phyloP scores from a whole-genome alignment of 179 eudicot species.

The Heliamphora pulchella region DNA sequence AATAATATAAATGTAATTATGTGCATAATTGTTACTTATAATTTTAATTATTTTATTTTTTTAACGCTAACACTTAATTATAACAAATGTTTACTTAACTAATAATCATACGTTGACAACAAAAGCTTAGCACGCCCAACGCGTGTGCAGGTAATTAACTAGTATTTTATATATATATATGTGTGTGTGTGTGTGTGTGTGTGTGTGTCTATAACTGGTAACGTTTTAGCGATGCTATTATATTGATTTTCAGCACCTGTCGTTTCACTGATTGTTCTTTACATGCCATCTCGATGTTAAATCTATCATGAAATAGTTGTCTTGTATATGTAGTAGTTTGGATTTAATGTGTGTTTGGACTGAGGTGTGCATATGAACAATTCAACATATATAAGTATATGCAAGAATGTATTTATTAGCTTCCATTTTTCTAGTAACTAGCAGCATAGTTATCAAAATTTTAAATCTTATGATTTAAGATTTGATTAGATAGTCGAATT shows the following conservation, averaged over 20 bases:
- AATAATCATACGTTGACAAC: too few relatives aligned
- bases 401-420: conserved; percentile 4
- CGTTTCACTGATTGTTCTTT: background rate
- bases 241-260: background rate
- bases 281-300: background rate
- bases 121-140: too few relatives aligned
- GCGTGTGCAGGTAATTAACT: too few relatives aligned
- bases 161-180: too few relatives aligned
- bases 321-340: background rate
- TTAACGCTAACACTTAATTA: too few relatives aligned
- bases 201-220: background rate
- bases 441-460: background rate
- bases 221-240: background rate
- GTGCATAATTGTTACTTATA: too few relatives aligned
- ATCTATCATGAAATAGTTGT: background rate
- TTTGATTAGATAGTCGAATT: too few relatives aligned
- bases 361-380: background rate
- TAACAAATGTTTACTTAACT: too few relatives aligned
- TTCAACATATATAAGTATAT: background rate
- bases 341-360: background rate
- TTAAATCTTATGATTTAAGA: too few relatives aligned
- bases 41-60: too few relatives aligned
- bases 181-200: too few relatives aligned
- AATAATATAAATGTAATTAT: too few relatives aligned
- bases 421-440: conserved; percentile 5